These are phyloP conservation scores for Waltergamsia citrina DNA, from an alignment of 2,329 filamentous ascomycete genomes.

Conservation along the genomic window DNA sequence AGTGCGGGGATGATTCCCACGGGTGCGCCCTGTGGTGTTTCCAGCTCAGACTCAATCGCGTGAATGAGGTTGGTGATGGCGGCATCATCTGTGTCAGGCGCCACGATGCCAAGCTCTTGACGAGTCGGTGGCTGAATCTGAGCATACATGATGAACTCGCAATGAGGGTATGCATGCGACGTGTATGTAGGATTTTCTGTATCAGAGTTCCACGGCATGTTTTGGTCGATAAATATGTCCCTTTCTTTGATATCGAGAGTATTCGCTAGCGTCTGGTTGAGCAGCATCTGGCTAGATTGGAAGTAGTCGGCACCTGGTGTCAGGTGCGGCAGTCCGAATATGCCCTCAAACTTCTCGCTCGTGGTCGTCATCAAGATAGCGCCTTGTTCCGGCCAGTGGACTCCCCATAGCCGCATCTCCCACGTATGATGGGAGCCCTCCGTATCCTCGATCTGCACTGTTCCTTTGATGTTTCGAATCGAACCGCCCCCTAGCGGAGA, in stretches of 20 bases:
- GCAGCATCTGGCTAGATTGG: conserved; percentile 48
- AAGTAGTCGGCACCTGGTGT: conserved; percentile 50
- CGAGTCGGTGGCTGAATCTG: conserved; percentile 57
- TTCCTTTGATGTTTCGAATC: conserved; percentile 60
- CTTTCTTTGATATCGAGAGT: conserved; percentile 57
- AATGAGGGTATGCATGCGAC: conserved; percentile 57
- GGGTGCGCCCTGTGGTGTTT: conserved; percentile 50
- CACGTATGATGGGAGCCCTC: conserved; percentile 59
- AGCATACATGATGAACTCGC: conserved; percentile 81
- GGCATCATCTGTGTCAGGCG: conserved; percentile 19
- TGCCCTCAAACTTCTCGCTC: conserved; percentile 88
- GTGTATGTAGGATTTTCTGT: conserved; percentile 51
- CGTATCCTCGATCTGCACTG: conserved; percentile 64
- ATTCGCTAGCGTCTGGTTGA: conserved; percentile 64
- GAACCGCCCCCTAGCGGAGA: conserved; percentile 35
- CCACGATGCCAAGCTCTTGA: conserved; percentile 20
- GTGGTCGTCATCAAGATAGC: conserved; percentile 76
- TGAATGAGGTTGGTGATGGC: conserved; percentile 30
- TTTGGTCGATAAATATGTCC: conserved; percentile 41
- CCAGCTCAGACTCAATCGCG: conserved; percentile 53
- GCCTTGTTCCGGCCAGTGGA: conserved; percentile 79
- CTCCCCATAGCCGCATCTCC: conserved; percentile 72
- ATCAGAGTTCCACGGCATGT: conserved; percentile 70
- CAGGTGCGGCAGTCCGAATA: conserved; percentile 83
- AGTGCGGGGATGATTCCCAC: conserved; percentile 44